These are phyloP conservation scores for Malassezia vespertilionis DNA, from an alignment of 1,284 basidiomycete genomes.

Conservation along the genomic window DNA sequence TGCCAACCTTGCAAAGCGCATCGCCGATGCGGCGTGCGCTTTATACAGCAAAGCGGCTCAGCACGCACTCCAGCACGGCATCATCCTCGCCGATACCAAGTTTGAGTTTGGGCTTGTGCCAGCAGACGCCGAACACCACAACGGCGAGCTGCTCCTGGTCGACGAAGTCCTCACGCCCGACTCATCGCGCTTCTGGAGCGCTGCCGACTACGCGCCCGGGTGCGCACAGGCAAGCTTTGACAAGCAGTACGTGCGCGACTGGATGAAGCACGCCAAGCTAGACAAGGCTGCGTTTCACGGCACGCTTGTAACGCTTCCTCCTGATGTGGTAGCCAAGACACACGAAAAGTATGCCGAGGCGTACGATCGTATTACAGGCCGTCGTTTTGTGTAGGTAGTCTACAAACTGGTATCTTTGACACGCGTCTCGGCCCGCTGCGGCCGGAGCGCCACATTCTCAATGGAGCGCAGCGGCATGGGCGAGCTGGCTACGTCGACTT, in stretches of 20 bases:
- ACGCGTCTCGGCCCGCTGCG: no score
- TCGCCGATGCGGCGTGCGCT: slow-evolving; percentile 57
- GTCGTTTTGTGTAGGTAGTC: slow-evolving; percentile 20
- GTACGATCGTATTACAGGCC: slow-evolving; percentile 36
- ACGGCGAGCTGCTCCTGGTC: slow-evolving; percentile 62
- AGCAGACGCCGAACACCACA: slow-evolving; percentile 3
- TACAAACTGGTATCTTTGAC: neutral
- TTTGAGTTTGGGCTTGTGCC: slow-evolving; percentile 67
- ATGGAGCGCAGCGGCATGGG: no score
- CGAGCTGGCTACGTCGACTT: no score
- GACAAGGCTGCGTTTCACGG: slow-evolving; percentile 36
- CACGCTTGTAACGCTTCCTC: slow-evolving; percentile 31
- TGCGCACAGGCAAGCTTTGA: slow-evolving; percentile 79
- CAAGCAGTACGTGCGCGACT: slow-evolving; percentile 91
- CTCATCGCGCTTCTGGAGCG: slow-evolving; percentile 91
- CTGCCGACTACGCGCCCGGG: slow-evolving; percentile 63
- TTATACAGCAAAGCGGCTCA: slow-evolving; percentile 68
- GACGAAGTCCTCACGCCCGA: slow-evolving; percentile 96
- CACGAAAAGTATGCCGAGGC: slow-evolving; percentile 42
- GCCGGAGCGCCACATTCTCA: no score
- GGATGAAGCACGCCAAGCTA: slow-evolving; percentile 50
- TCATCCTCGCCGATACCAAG: slow-evolving; percentile 92
- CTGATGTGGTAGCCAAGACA: slow-evolving; percentile 36
- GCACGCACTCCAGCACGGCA: slow-evolving; percentile 64
- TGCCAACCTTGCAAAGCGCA: slow-evolving; percentile 55